These are phyloP conservation scores for Penicillium sp. DNA, from an alignment of 2,329 filamentous ascomycete species.

Conservation along the genomic window DNA sequence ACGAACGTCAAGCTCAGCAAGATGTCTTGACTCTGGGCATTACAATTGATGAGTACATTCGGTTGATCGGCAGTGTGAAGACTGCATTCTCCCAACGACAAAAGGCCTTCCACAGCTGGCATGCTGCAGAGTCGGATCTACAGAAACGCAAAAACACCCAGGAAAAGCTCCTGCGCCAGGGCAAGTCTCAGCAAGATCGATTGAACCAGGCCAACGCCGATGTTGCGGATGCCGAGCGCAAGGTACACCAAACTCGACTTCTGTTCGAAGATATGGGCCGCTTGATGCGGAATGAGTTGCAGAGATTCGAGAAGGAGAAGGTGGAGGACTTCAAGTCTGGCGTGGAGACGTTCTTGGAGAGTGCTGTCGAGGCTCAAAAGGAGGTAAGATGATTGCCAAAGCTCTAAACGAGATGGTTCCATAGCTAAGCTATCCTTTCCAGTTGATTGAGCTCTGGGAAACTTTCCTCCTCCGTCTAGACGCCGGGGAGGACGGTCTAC, in stretches of 20 bases:
- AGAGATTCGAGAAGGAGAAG: slow-evolving; percentile 94
- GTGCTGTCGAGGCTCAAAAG: slow-evolving; percentile 96
- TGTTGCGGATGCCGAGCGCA: slow-evolving; percentile 91
- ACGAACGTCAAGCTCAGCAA: slow-evolving; percentile 95
- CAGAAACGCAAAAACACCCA: slow-evolving; percentile 86
- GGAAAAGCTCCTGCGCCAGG: slow-evolving; percentile 93
- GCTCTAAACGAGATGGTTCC: neutral
- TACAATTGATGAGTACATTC: slow-evolving; percentile 97
- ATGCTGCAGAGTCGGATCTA: slow-evolving; percentile 83
- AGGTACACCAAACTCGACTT: slow-evolving; percentile 84
- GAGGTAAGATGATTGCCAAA: slow-evolving; percentile 65
- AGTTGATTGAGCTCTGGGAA: slow-evolving; percentile 91
- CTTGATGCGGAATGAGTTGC: slow-evolving; percentile 86
- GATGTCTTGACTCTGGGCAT: slow-evolving; percentile 95
- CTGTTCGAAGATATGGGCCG: slow-evolving; percentile 97
- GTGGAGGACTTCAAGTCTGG: slow-evolving; percentile 99
- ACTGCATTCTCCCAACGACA: slow-evolving; percentile 89
- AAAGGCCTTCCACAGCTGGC: slow-evolving; percentile 95
- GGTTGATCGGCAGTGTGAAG: slow-evolving; percentile 92
- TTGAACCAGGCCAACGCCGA: slow-evolving; percentile 90
- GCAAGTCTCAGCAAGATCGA: slow-evolving; percentile 92
- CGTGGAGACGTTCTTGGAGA: slow-evolving; percentile 96
- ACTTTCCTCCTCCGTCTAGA: slow-evolving; percentile 96
- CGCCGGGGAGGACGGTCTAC: slow-evolving; percentile 78
- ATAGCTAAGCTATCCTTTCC: slow-evolving; percentile 50